Percentiles rank a stretch among this genome's conserved stretches.
These are phyloP conservation scores for Mucor lusitanicus DNA, from an alignment of 371 early-diverging fungal genomes.

Conservation along the genomic window DNA sequence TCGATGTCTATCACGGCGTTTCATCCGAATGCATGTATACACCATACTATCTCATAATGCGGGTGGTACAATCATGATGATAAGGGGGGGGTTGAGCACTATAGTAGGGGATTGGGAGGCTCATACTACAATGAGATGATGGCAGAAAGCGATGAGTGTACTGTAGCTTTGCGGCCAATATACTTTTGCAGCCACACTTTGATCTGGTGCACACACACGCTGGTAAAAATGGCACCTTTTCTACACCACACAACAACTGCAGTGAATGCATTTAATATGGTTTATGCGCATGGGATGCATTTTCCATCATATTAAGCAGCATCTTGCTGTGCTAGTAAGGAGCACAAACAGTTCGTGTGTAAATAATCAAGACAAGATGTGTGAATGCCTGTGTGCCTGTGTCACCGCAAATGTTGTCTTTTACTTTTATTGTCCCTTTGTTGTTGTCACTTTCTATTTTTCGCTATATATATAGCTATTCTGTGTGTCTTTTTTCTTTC, in stretches of 20 bases:
- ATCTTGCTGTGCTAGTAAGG: not conserved
- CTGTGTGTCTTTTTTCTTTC: not conserved
- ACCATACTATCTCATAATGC: not conserved
- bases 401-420: conserved; percentile 3
- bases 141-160: not conserved
- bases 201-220: no score
- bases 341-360: not conserved
- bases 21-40: not conserved
- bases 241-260: not conserved
- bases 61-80: not conserved
- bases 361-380: not conserved
- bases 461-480: not conserved
- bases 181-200: not conserved
- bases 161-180: not conserved
- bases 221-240: no score
- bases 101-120: not conserved
- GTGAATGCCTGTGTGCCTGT: not conserved
- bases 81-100: not conserved
- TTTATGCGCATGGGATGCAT: conserved; percentile 9
- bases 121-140: not conserved
- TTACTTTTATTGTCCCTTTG: conserved; percentile 6
- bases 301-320: not conserved
- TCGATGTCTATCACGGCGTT: no score
- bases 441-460: conserved; percentile 1
- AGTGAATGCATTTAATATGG: conserved; percentile 4